These are phyloP conservation scores for Allantophomopsis lycopodina DNA, from an alignment of 2,329 filamentous ascomycete genomes.

Conservation along the genomic window DNA sequence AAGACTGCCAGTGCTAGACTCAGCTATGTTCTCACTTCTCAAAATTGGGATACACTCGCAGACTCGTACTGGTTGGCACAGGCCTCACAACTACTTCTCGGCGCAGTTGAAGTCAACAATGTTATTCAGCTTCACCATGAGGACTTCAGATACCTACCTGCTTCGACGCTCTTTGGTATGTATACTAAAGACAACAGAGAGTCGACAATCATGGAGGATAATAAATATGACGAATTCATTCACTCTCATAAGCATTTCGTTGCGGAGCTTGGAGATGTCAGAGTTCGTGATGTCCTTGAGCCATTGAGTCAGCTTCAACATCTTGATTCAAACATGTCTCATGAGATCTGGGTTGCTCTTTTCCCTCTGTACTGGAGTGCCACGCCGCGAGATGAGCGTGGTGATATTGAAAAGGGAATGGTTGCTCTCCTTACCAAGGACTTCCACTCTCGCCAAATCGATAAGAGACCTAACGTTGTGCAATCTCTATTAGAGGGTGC, in stretches of 20 bases:
- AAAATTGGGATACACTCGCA: slow-evolving; percentile 92
- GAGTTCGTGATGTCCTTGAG: slow-evolving; percentile 77
- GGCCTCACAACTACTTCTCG: slow-evolving; percentile 83
- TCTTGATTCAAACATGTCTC: slow-evolving; percentile 65
- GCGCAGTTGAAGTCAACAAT: slow-evolving; percentile 77
- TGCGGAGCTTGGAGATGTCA: slow-evolving; percentile 70
- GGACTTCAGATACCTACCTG: slow-evolving; percentile 68
- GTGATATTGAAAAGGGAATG: slow-evolving; percentile 81
- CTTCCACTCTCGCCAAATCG: slow-evolving; percentile 86
- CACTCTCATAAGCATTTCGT: slow-evolving; percentile 71
- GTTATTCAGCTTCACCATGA: slow-evolving; percentile 65
- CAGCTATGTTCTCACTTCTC: slow-evolving; percentile 75
- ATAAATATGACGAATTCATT: slow-evolving; percentile 70
- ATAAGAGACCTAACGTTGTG: slow-evolving; percentile 89
- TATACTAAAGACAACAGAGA: slow-evolving; percentile 57
- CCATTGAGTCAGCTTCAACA: slow-evolving; percentile 89
- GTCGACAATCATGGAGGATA: slow-evolving; percentile 62
- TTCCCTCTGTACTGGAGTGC: slow-evolving; percentile 94
- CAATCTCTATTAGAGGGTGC: slow-evolving; percentile 84
- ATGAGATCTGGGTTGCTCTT: slow-evolving; percentile 79
- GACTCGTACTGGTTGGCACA: slow-evolving; percentile 97
- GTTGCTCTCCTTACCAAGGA: slow-evolving; percentile 88
- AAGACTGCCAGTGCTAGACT: slow-evolving; percentile 80
- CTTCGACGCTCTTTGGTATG: slow-evolving; percentile 59
- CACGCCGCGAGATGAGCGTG: slow-evolving; percentile 72